Percentiles rank a stretch among this genome's conserved stretches.
Conservation (phyloP, 495 filamentous ascomycete species). For the Penicillium parvum region DNA sequence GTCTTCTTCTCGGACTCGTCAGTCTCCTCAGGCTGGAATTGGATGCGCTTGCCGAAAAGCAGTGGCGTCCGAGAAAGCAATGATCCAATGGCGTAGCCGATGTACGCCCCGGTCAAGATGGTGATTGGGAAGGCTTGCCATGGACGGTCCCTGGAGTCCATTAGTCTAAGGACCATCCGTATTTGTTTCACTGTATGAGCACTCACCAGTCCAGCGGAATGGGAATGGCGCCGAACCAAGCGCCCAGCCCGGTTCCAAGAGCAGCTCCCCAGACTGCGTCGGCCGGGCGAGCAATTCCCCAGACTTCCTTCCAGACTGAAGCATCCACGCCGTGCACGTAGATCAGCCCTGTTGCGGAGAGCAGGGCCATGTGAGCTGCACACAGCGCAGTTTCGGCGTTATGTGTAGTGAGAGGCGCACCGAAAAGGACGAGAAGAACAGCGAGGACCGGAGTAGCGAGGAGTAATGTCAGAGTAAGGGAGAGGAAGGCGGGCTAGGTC, state of each 20-base stretch:
- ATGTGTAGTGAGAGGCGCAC: slow-evolving; percentile 85
- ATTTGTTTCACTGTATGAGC: neutral
- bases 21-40: slow-evolving; percentile 42
- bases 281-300: slow-evolving; percentile 39
- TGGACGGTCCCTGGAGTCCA: slow-evolving; percentile 62
- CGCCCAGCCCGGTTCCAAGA: slow-evolving; percentile 48
- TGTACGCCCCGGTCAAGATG: slow-evolving; percentile 67
- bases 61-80: slow-evolving; percentile 50
- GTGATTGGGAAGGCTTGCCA: slow-evolving; percentile 99
- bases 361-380: slow-evolving; percentile 73
- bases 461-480: slow-evolving; percentile 57
- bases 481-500: slow-evolving; percentile 57
- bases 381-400: slow-evolving; percentile 70
- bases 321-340: slow-evolving; percentile 80
- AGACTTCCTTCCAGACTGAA: slow-evolving; percentile 68
- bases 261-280: slow-evolving; percentile 40
- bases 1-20: slow-evolving; percentile 28
- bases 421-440: slow-evolving; percentile 73
- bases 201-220: slow-evolving; percentile 91
- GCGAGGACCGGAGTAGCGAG: slow-evolving; percentile 62
- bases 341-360: slow-evolving; percentile 69
- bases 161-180: slow-evolving; percentile 8
- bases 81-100: slow-evolving; percentile 62
- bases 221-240: slow-evolving; percentile 71
- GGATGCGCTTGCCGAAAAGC: slow-evolving; percentile 59